Percentiles rank a stretch among this genome's conserved stretches.
phyloP scores from a whole-genome alignment of 2,329 filamentous ascomycete species.

The Clonostachys rosea region DNA sequence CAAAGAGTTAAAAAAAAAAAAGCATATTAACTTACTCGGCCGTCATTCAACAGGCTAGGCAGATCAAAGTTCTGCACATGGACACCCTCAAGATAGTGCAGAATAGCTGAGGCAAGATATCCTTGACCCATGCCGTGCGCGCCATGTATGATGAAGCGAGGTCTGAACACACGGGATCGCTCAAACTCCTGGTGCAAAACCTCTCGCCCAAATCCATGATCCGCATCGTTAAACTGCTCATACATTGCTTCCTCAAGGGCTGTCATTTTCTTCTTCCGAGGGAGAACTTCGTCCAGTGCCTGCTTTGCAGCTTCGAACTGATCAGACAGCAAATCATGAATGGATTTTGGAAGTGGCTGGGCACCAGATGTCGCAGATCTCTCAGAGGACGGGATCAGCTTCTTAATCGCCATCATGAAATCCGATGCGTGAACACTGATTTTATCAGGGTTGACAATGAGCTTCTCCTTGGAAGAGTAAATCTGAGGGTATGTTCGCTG shows the following conservation, averaged over 20 bases:
- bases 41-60: conserved; percentile 79
- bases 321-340: conserved; percentile 75
- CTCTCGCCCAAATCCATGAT: conserved; percentile 82
- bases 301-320: conserved; percentile 67
- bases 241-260: conserved; percentile 92
- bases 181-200: conserved; percentile 75
- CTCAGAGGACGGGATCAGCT: conserved; percentile 93
- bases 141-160: conserved; percentile 81
- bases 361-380: conserved; percentile 82
- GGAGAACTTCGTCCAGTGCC: conserved; percentile 71
- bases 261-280: conserved; percentile 79
- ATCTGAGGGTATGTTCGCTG: conserved; percentile 96
- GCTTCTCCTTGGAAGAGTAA: conserved; percentile 84
- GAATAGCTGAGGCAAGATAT: conserved; percentile 78
- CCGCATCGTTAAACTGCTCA: conserved; percentile 77
- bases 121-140: conserved; percentile 86
- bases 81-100: conserved; percentile 89
- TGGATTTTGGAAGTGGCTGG: conserved; percentile 69
- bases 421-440: conserved; percentile 89
- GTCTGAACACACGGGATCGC: conserved; percentile 80
- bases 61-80: conserved; percentile 95
- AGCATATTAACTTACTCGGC: conserved; percentile 53
- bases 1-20: too few relatives aligned
- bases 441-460: conserved; percentile 78
- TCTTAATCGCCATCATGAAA: conserved; percentile 96